Base-by-base conservation (phyloP, 2,329 filamentous ascomycete genomes). In the Fusarium ramigenum region DNA sequence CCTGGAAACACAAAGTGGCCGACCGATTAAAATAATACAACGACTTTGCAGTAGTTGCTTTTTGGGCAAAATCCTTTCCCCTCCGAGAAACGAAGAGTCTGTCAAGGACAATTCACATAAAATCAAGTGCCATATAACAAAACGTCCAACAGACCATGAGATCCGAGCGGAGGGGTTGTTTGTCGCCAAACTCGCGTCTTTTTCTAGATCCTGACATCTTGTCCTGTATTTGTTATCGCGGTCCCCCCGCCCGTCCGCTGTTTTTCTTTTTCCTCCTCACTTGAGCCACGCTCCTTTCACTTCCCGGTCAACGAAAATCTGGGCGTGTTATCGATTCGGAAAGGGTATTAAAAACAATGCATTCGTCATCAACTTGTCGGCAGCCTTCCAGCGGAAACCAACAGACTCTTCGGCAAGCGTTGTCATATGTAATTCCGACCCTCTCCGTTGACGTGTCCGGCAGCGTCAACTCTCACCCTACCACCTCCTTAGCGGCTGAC, bases 161-260 rank as follows among this genome's bases (percentile, higher is more conserved):
- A 69, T 63, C 57, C 59, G 61, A 69, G 50, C 66, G 63, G 60
- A 61, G 70, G 70, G 70, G 61, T 63, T 60, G 79, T 79, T 79
- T 75, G 78, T 80, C 77, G 78, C 79, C 79, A 80, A 80, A 79
- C 79, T 75, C 63, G 65, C 69, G 71, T 73, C 73, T 75, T 77
- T 74, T 68, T 77, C 75, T 77, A 77, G 71, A 56, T 69, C 60
- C 57, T 71, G 68, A 63, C 69, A 54, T 67, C 60, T 60, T 75
- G 67, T 74, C 58, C 70, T 74, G 75, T 77, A 75, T 74, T 63
- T 65, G 63, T 70, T 66, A 65, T 74, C 68, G 59, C 44, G 54
- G 47, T 60, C 67, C 57, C 56, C 64, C 60, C 67, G 65, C 64
- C 46, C 67, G 65, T 62, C 46, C 64, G 63, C 67, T 68, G 50